A percentile compares a stretch with the other conserved stretches of the same genome.
phyloP scores from a whole-genome alignment of 352 stramenopile species.

The Phytophthora podocarpi region DNA sequence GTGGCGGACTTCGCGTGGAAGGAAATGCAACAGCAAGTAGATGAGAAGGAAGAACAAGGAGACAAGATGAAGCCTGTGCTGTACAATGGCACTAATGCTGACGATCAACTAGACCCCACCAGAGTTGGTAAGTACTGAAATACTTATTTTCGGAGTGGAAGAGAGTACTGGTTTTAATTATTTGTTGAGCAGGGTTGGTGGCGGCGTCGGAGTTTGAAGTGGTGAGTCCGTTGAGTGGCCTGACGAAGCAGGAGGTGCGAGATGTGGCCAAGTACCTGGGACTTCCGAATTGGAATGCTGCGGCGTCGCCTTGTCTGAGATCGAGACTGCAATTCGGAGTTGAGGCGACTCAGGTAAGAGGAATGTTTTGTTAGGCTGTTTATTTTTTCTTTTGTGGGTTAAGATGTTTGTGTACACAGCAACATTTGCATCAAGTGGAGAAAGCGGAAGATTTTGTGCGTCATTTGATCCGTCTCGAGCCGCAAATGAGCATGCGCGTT shows the following conservation, averaged over 20 bases:
- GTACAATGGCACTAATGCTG: conserved; percentile 98
- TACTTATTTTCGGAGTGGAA: background rate
- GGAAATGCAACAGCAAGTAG: conserved; percentile 26
- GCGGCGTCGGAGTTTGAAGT: conserved; percentile 94
- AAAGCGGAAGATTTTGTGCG: conserved; percentile 71
- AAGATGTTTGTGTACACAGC: conserved; percentile 29
- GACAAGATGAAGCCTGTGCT: conserved; percentile 52
- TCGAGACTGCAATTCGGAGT: conserved; percentile 96
- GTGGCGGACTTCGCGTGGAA: conserved; percentile 73
- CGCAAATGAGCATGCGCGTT: conserved; percentile 72
- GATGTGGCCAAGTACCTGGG: conserved; percentile 90
- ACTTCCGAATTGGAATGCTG: conserved; percentile 95
- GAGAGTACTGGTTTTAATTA: conserved; percentile 1
- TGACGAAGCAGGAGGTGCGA: conserved; percentile 92
- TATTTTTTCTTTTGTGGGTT: background rate
- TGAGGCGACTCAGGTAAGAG: conserved; percentile 81
- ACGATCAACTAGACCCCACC: conserved; percentile 94
- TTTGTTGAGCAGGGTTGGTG: conserved; percentile 76
- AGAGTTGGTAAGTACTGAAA: conserved; percentile 58
- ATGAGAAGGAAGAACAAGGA: background rate
- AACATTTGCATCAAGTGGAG: conserved; percentile 75
- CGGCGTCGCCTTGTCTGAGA: conserved; percentile 95
- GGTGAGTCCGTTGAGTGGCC: conserved; percentile 86
- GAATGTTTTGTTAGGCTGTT: background rate
- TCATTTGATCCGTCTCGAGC: conserved; percentile 40